Percentiles rank a stretch among this genome's conserved stretches.
These are phyloP conservation scores for Plectosphaerella plurivora DNA, from an alignment of 2,329 filamentous ascomycete genomes.

Conservation along the genomic window DNA sequence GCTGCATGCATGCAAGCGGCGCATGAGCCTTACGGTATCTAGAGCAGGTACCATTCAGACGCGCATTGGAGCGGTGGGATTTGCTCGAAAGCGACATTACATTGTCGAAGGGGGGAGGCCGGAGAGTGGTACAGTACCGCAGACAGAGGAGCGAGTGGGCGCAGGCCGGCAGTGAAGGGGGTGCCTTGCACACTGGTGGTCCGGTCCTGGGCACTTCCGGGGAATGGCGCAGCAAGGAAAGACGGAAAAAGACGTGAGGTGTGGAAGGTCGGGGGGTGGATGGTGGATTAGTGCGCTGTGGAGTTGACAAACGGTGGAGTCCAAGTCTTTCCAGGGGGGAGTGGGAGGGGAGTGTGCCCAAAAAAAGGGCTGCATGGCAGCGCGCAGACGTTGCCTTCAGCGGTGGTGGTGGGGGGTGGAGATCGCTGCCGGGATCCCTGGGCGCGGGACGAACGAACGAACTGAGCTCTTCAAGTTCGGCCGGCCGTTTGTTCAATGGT, in stretches of 20 bases:
- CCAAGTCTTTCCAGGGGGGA: too few relatives aligned
- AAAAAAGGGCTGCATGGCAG: background rate
- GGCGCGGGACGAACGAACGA: background rate
- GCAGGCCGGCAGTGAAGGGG: background rate
- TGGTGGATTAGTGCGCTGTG: too few relatives aligned
- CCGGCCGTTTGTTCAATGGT: too few relatives aligned
- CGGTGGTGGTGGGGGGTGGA: background rate
- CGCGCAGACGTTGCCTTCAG: background rate
- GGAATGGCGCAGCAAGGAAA: background rate
- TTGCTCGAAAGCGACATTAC: too few relatives aligned
- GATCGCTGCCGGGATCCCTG: background rate
- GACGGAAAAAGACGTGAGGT: background rate
- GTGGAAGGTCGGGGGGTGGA: background rate
- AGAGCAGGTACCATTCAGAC: too few relatives aligned
- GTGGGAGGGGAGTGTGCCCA: background rate
- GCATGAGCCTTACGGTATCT: background rate
- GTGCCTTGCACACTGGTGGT: background rate
- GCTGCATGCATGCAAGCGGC: background rate
- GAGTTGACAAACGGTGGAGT: too few relatives aligned
- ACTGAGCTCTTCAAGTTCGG: too few relatives aligned
- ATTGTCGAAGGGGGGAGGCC: too few relatives aligned
- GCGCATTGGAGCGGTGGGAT: too few relatives aligned
- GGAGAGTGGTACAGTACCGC: background rate
- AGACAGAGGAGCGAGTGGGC: background rate
- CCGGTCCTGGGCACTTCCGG: background rate